Conservation (phyloP, 1,139 yeast genomes). For the Hemisphaericaspora subhashii region DNA sequence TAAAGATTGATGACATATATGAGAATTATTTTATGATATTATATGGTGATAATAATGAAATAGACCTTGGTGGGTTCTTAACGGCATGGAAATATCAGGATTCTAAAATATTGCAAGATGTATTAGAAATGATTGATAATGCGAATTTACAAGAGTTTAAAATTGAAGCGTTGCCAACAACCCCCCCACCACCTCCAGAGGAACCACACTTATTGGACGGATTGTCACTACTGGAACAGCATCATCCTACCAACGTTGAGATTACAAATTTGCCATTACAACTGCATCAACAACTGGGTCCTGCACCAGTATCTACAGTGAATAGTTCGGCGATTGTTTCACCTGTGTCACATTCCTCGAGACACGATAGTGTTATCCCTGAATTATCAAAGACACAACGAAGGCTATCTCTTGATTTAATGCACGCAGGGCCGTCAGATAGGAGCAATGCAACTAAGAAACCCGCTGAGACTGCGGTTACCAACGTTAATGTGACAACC, state of each 20-base stretch:
- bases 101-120: constrained; percentile 21
- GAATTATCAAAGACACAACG: constrained; percentile 25
- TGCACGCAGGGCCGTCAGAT: constrained; percentile 20
- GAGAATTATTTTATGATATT: constrained; percentile 14
- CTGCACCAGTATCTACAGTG: constrained; percentile 1
- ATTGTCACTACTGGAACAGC: background rate
- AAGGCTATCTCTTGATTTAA: constrained; percentile 34
- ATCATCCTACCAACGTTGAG: background rate
- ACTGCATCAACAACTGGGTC: background rate
- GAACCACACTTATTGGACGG: background rate
- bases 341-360: background rate
- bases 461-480: constrained; percentile 33
- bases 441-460: constrained; percentile 20
- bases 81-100: constrained; percentile 19
- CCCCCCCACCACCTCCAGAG: background rate
- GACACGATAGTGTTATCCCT: constrained; percentile 19
- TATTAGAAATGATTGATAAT: constrained; percentile 18
- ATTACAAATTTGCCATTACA: constrained; percentile 4
- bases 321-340: background rate
- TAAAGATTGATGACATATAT: constrained; percentile 25
- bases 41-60: constrained; percentile 9
- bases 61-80: constrained; percentile 9
- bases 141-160: constrained; percentile 18
- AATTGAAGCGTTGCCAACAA: constrained; percentile 1
- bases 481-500: constrained; percentile 37